A percentile compares a stretch with the other conserved stretches of the same genome.
These are phyloP conservation scores for button mushroom (Agaricus bisporus) DNA, from an alignment of 768 basidiomycete species.

Conservation along the genomic window DNA sequence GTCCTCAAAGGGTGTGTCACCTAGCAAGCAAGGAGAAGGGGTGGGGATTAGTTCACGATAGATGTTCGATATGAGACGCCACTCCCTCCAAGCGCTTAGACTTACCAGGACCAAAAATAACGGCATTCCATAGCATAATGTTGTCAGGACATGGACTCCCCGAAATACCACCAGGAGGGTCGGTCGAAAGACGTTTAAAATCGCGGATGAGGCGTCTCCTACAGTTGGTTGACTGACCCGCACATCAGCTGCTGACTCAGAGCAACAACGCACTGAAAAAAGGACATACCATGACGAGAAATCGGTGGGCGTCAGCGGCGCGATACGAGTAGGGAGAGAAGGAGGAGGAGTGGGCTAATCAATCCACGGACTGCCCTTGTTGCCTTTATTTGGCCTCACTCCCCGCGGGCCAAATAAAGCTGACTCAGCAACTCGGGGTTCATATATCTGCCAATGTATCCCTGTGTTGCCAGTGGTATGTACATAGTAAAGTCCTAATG, in stretches of 20 bases:
- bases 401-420: neutral
- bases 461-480: too few species aligned
- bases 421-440: slow-evolving; percentile 7
- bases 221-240: slow-evolving; percentile 80
- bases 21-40: slow-evolving; percentile 30
- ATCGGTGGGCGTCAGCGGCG: neutral
- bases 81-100: slow-evolving; percentile 2
- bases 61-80: neutral
- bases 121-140: slow-evolving; percentile 99
- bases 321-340: neutral
- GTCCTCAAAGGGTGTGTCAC: slow-evolving; percentile 98
- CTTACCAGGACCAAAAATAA: slow-evolving; percentile 97
- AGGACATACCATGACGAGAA: neutral
- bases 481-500: too few species aligned
- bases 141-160: slow-evolving; percentile 97
- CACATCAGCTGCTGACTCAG: neutral
- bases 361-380: neutral
- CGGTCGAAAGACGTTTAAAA: slow-evolving; percentile 91
- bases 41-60: neutral
- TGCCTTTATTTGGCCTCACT: slow-evolving; percentile 2
- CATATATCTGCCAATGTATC: neutral
- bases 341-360: neutral
- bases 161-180: slow-evolving; percentile 94
- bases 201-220: slow-evolving; percentile 95
- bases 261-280: neutral